Evolutionary conservation across 176 grass and related monocot genomes (phyloP).

Genomic region (Oryza glaberrima): DNA sequence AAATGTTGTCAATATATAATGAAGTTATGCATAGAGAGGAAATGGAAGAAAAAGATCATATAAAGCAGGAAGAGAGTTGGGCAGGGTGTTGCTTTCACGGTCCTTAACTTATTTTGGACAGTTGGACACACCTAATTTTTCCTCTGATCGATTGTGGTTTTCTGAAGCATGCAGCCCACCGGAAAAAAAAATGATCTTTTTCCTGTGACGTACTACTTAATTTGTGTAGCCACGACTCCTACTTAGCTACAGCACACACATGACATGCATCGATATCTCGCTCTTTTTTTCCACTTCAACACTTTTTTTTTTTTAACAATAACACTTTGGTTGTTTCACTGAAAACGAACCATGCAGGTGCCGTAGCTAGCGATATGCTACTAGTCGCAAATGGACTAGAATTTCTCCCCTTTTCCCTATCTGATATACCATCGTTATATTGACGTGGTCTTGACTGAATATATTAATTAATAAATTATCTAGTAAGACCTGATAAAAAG

Average conservation of each 20-base stretch:
- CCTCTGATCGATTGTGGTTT: not conserved
- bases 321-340: not conserved
- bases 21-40: not conserved
- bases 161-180: not conserved
- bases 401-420: no score
- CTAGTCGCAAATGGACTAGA: not conserved
- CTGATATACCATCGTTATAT: no score
- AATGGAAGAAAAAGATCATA: not conserved
- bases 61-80: not conserved
- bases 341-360: not conserved
- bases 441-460: no score
- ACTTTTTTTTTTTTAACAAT: no score
- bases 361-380: no score
- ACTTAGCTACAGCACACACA: no score
- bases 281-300: not conserved
- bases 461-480: no score
- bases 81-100: slow-evolving; percentile 12
- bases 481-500: no score
- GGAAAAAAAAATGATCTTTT: not conserved
- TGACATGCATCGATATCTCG: no score
- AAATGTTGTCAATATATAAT: not conserved
- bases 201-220: not conserved
- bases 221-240: not conserved
- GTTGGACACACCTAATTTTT: not conserved
- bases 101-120: not conserved